These are phyloP conservation scores for Talaromyces trachyspermus DNA, from an alignment of 495 filamentous ascomycete genomes.

Conservation along the genomic window DNA sequence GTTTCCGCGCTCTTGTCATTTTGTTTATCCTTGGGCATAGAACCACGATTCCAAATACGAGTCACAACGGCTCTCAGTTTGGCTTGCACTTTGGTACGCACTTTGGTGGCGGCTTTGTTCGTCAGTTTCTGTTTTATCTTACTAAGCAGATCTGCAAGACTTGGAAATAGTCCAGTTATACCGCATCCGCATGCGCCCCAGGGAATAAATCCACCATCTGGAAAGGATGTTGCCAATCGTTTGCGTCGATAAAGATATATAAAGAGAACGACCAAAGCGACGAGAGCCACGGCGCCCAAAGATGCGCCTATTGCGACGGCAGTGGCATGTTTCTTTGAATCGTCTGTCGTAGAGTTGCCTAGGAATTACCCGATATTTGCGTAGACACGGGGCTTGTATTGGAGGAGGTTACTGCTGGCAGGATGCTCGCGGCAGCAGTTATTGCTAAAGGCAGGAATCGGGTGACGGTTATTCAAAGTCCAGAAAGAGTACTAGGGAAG, in stretches of 20 bases:
- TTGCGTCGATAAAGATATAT: background rate
- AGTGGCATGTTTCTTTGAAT: background rate
- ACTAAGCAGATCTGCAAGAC: background rate
- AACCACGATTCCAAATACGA: no score
- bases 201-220: background rate
- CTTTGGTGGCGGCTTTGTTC: no score
- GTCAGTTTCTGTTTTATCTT: background rate
- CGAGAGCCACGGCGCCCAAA: slow-evolving; percentile 2
- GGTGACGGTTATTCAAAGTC: no score
- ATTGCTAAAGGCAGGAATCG: no score
- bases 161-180: background rate
- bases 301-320: slow-evolving; percentile 1
- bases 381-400: background rate
- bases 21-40: no score
- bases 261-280: slow-evolving; percentile 1
- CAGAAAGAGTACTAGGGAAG: background rate
- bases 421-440: no score
- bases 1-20: no score
- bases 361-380: background rate
- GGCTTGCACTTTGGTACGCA: no score
- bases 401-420: background rate
- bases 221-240: background rate
- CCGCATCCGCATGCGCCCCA: background rate
- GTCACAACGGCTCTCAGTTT: no score
- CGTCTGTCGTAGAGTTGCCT: background rate